A percentile compares a stretch with the other conserved stretches of the same genome.
Conservation (phyloP, 768 basidiomycete species). For the Tephrocybe sp. region DNA sequence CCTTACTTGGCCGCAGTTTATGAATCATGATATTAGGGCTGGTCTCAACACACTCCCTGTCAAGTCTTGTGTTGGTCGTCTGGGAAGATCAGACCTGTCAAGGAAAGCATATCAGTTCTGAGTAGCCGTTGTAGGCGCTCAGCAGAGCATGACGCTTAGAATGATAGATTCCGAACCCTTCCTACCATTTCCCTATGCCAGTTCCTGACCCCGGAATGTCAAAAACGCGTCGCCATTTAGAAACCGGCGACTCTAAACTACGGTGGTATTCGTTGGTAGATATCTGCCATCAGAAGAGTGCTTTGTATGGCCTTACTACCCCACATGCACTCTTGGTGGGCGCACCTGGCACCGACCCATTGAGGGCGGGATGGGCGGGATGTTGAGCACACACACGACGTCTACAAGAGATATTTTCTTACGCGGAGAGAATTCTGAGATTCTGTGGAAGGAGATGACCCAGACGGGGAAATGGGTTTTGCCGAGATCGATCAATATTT, state of each 20-base stretch:
- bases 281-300: not conserved
- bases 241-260: not conserved
- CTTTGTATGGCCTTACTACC: not conserved
- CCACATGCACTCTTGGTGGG: not conserved
- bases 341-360: no score
- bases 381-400: not conserved
- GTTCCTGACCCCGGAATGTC: not conserved
- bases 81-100: no score
- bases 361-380: no score
- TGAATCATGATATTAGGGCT: no score
- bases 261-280: not conserved
- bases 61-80: no score
- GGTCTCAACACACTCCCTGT: no score
- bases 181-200: not conserved
- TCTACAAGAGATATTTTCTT: not conserved
- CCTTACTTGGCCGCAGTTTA: not conserved
- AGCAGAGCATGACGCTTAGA: not conserved
- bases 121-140: not conserved
- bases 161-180: not conserved
- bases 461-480: slow-evolving; percentile 11
- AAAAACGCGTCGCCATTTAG: not conserved
- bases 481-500: slow-evolving; percentile 18
- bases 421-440: not conserved
- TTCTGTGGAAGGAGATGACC: not conserved
- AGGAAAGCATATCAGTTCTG: no score